Base-by-base conservation (phyloP, 139 green algal genomes). In the Micractinium conductrix region DNA sequence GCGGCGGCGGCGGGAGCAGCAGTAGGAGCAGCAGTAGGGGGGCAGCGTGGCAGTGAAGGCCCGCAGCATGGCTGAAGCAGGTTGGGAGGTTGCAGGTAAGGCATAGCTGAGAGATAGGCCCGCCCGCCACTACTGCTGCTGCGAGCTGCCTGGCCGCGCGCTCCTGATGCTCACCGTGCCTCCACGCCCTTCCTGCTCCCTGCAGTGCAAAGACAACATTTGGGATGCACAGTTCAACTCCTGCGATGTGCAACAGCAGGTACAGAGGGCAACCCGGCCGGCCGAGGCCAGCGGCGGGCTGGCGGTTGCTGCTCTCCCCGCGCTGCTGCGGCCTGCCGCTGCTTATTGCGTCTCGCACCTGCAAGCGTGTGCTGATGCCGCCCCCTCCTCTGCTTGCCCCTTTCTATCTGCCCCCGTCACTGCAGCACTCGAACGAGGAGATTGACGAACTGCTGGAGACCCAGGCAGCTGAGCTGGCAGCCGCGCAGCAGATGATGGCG, bases 161-260 rank as follows among this genome's bases (percentile, higher is more conserved):
- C 28, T 22, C 35, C 28, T 40, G 63, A 33, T 72, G 65, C 65
- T 10, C 33, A 42, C 0, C 33, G 24, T 72, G 65, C 65, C 16
- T 1, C 65, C 14, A 10, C 26, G 19, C 26, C 3, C 60, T 44
- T 33, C 65, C 38, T 98, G 94, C 86, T 21, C 24, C 19, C 12
- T 44, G 65, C 65, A 85, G 50, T 98, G 95, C 86, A 79, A 74
- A 26, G 53, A 95, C 63, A 97, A 98, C 79, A 72, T 89, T 0
- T 97, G 93, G 93, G 94, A 97, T 76, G 44, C 67, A 1, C 63
- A 44, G 2, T 85, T 91, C 62, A 80, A 87, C 17, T 91, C 87
- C 4, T 98, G 95, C 86, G 80, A 69, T 14, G 83, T 92, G 35
- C 84, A 91, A 0, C 94, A 97, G 86, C 90, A 87, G 43, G 79